Base-by-base conservation (phyloP, 2,329 filamentous ascomycete genomes). In the Shiraia bambusicola region DNA sequence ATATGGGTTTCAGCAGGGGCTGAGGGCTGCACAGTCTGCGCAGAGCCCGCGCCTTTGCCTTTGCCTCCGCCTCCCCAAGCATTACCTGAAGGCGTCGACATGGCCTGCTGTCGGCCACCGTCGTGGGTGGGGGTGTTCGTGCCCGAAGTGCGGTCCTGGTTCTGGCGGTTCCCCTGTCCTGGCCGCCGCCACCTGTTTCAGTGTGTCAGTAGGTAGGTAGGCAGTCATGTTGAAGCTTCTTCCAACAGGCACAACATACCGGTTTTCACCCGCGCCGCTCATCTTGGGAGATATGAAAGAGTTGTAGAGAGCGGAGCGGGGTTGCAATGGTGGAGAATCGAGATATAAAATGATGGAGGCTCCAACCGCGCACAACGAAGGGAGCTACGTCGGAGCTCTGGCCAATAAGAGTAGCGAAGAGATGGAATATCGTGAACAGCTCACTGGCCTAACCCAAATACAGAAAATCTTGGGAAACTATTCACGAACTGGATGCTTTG, bases 181-280 rank as follows among this genome's bases (percentile, higher is more conserved):
- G 54, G 54, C 52, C 63, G 60, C 48, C 62, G 61, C 66, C 65
- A 69, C 58, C 64, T 67, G 46, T 37, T 48, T 13, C 11, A 13
- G 34, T n/a, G 33, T 15, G 45, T 61, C 45, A 65, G 56, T 37
- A 39, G 19, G 22, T n/a, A n/a, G n/a, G n/a, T n/a, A n/a, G n/a
- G n/a, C n/a, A n/a, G n/a, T n/a, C n/a, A n/a, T n/a, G n/a, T 16
- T 22, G 15, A n/a, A 11, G 24, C 17, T 7, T 22, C 31, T 19
- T 25, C 13, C 25, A 29, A 19, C 11, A 28, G n/a, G 22, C 16
- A 4, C 6, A 42, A 30, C 53, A 34, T 61, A 68, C 66, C 65
- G 62, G 42, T 66, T 69, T 52, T 67, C 65, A 38, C 58, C 63
- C 55, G 58, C 61, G 56, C 63, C 66, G 54, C 66, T 69, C 66